Base-by-base conservation (phyloP, 139 green algal genomes). In the Micractinium conductrix region DNA sequence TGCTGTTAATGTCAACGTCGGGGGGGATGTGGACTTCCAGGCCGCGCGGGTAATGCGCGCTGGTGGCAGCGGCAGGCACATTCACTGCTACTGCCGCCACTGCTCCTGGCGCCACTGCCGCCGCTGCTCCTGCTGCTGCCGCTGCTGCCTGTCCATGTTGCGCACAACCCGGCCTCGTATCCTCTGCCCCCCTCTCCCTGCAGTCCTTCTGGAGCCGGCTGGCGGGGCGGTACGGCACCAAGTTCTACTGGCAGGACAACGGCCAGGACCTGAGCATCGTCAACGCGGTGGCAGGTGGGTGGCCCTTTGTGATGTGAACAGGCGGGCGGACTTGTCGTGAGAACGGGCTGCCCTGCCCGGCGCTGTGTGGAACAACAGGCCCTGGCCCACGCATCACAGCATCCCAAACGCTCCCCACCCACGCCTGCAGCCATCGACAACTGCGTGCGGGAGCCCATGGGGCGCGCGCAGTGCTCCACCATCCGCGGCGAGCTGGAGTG, bases 211-310 rank as follows among this genome's bases (percentile, higher is more conserved):
- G 97, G 97, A 92, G 81, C 22, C 87, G 94, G 22, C 89, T 99
- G 60, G 87, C 94, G 3, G 95, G 95, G 48, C 98, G 98, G 87
- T 99, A 94, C 84, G 97, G 97, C 68, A 98, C 95, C 86, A 98
- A 98, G 87, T 97, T 97, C 72, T 99, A 97, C 90, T 98, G 95
- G 96, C 88, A 94, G 84, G 93, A 98, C 75, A 95, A 96, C n/a
- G 96, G 96, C 4, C 89, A 97, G 86, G 93, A 94, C 48, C 87
- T 90, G 26, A 85, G 93, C 30, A 98, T 99, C 71, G 75, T 95
- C 16, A 96, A 97, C 78, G 91, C 95, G 16, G 96, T 99, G 43
- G 44, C 63, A 42, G 72, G 44, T 79, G 44, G 7, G 71, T 9
- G 44, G 43, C 8, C 24, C 70, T 38, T 9, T 14, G 70, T 35